Base-by-base conservation (phyloP, 257 asterid genomes). In the Eucommia ulmoides region DNA sequence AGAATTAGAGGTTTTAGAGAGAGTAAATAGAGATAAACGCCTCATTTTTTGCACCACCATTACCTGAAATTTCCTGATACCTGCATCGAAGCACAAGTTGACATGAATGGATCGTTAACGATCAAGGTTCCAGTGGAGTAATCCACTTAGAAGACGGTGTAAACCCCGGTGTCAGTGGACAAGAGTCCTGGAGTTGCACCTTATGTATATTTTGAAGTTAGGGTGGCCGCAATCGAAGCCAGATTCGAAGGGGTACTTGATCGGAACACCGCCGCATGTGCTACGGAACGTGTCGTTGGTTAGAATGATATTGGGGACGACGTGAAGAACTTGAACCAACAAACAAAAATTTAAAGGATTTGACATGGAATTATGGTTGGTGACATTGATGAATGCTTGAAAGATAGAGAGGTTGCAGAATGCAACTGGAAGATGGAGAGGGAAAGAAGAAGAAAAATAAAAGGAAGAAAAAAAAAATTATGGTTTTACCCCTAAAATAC, bases 61-160 rank as follows among this genome's bases (percentile, higher is more conserved):
- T n/a, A n/a, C n/a, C n/a, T n/a, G 54, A 82, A 79, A 63, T 81
- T 63, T 3, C 93, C 85, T 2, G 88, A 76, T 59, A 74, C 72
- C 62, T 79, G 93, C 93, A 82, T 82, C 42, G 81, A 67, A 3
- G 85, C 70, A 55, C 93, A 82, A 15, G 93, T 82, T 50, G 88
- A 82, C 88, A 82, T 82, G 64, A 72, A 60, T 17, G 93, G 88
- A 54, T 82, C 88, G 12, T 71, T 20, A 16, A 74, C 50, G 46
- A 68, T 47, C 22, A 76, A 49, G 15, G 65, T 63, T 67, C 47
- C 55, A 56, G 70, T 64, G 2, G 81, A 38, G 68, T 82, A 82
- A 53, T 79, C 85, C 42, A 82, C 55, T 8, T 84, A 67, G 20
- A 83, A 69, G 0, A 76, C 33, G 0, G 67, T 53, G 74, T 76